These are phyloP conservation scores for Astrothelium macrocarpum DNA, from an alignment of 495 filamentous ascomycete species.

Conservation along the genomic window DNA sequence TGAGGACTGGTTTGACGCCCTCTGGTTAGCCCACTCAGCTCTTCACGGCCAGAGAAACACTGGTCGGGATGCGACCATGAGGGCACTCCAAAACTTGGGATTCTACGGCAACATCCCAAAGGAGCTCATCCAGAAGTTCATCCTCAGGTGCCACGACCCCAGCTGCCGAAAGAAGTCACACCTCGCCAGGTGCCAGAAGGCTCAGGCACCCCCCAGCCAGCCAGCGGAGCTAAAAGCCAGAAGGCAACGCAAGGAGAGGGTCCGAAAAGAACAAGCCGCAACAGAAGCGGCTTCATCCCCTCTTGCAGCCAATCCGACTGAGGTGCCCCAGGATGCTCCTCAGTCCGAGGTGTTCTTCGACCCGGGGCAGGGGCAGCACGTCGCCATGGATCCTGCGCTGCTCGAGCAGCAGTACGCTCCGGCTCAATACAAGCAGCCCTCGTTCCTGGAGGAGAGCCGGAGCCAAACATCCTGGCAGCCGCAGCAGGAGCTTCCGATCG, in stretches of 20 bases:
- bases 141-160: not conserved
- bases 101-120: not conserved
- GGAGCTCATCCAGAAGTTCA: not conserved
- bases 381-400: too few species aligned
- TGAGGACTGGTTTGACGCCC: not conserved
- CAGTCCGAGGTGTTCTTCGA: not conserved
- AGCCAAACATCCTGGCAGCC: too few species aligned
- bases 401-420: too few species aligned
- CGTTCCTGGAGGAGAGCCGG: too few species aligned
- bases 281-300: not conserved
- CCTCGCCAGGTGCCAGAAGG: not conserved
- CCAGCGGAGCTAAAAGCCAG: not conserved
- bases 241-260: not conserved
- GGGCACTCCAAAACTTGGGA: not conserved
- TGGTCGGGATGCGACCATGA: not conserved
- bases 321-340: not conserved
- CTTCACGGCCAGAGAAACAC: not conserved
- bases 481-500: too few species aligned
- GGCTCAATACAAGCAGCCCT: too few species aligned
- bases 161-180: not conserved
- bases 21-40: not conserved
- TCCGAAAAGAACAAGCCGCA: not conserved
- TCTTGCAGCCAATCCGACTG: not conserved
- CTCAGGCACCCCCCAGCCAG: not conserved
- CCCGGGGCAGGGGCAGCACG: not conserved